Percentiles rank a stretch among this genome's conserved stretches.
Conservation (phyloP, 2,329 filamentous ascomycete species). For the Alternaria gansuensis region DNA sequence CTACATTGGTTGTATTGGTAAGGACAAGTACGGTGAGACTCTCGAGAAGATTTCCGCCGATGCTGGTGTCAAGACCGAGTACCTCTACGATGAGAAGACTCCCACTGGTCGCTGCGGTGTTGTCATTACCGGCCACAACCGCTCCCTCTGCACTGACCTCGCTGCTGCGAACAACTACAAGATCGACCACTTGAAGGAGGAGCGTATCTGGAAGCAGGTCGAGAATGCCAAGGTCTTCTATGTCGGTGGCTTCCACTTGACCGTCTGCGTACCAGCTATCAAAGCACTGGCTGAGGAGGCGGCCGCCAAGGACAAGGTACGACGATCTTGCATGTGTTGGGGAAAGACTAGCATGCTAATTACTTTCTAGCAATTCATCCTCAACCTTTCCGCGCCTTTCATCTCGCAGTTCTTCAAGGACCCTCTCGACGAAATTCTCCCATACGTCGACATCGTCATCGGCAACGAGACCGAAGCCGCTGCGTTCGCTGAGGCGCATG, state of each 20-base stretch:
- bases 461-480: slow-evolving; percentile 96
- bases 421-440: slow-evolving; percentile 81
- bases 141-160: slow-evolving; percentile 92
- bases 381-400: slow-evolving; percentile 94
- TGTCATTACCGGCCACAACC: slow-evolving; percentile 95
- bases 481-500: slow-evolving; percentile 84
- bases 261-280: slow-evolving; percentile 90
- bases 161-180: slow-evolving; percentile 98
- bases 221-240: slow-evolving; percentile 90
- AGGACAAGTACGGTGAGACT: slow-evolving; percentile 93
- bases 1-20: slow-evolving; percentile 92
- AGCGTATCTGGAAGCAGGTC: slow-evolving; percentile 90
- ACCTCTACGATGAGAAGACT: slow-evolving; percentile 84
- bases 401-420: slow-evolving; percentile 99
- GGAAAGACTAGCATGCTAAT: slow-evolving; percentile 13
- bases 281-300: slow-evolving; percentile 91
- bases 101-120: slow-evolving; percentile 95
- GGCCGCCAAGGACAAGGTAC: slow-evolving; percentile 82
- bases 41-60: slow-evolving; percentile 85
- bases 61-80: slow-evolving; percentile 91
- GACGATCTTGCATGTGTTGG: slow-evolving; percentile 31
- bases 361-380: slow-evolving; percentile 70
- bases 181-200: slow-evolving; percentile 88
- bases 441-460: slow-evolving; percentile 95
- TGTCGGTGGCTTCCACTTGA: slow-evolving; percentile 96